These are phyloP conservation scores for Nakaseomyces nivariensis DNA, from an alignment of 1,139 yeast genomes.

Conservation along the genomic window DNA sequence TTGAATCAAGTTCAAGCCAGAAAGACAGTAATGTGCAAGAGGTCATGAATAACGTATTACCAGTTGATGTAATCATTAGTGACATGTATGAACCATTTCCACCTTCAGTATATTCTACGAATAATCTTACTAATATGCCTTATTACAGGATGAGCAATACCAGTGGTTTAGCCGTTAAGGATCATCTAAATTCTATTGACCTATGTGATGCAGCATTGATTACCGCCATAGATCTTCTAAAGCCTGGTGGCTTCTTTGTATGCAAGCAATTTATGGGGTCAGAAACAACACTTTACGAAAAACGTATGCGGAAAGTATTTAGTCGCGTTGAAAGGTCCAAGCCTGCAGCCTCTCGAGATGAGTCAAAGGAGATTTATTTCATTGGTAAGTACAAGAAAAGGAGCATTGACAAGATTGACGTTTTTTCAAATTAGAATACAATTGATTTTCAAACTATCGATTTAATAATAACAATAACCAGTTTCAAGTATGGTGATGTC, in stretches of 20 bases:
- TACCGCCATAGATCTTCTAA: slow-evolving; percentile 58
- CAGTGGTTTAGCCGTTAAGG: slow-evolving; percentile 51
- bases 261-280: slow-evolving; percentile 64
- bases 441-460: no score
- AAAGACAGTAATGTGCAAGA: slow-evolving; percentile 17
- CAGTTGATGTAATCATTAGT: slow-evolving; percentile 66
- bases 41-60: slow-evolving; percentile 16
- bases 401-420: slow-evolving; percentile 38
- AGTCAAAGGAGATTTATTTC: slow-evolving; percentile 62
- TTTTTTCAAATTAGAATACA: slow-evolving; percentile 29
- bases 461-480: no score
- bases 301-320: slow-evolving; percentile 51
- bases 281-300: slow-evolving; percentile 52
- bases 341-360: slow-evolving; percentile 51
- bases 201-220: slow-evolving; percentile 85
- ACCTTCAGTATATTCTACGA: slow-evolving; percentile 55
- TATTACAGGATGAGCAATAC: slow-evolving; percentile 69
- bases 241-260: slow-evolving; percentile 61
- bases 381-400: slow-evolving; percentile 47
- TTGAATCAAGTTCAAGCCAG: background rate
- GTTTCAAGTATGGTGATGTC: no score
- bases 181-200: slow-evolving; percentile 53
- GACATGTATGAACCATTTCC: slow-evolving; percentile 78
- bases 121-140: slow-evolving; percentile 70
- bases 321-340: slow-evolving; percentile 45